Conservation (phyloP, 768 basidiomycete species). For the Leucocoprinus birnbaumii region DNA sequence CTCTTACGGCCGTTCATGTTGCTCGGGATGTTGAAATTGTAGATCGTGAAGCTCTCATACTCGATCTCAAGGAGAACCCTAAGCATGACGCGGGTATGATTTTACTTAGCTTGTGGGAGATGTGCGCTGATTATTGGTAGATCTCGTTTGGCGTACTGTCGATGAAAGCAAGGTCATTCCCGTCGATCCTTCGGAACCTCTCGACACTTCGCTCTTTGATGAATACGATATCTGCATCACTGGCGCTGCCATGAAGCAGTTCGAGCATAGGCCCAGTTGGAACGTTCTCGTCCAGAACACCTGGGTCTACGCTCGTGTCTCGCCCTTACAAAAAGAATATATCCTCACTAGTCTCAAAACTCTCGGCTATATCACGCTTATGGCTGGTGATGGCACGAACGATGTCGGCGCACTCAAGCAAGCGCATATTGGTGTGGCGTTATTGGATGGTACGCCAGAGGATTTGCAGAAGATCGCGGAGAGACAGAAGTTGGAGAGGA, state of each 20-base stretch:
- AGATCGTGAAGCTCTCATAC: slow-evolving; percentile 89
- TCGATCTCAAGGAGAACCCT: slow-evolving; percentile 86
- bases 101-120: not conserved
- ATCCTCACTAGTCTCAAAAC: slow-evolving; percentile 89
- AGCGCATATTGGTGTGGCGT: slow-evolving; percentile 94
- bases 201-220: slow-evolving; percentile 76
- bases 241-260: slow-evolving; percentile 90
- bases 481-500: slow-evolving; percentile 81
- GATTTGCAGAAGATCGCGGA: slow-evolving; percentile 94
- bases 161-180: slow-evolving; percentile 89
- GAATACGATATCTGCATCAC: slow-evolving; percentile 97
- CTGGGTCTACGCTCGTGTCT: slow-evolving; percentile 98
- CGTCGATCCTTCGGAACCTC: slow-evolving; percentile 73
- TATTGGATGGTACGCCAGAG: slow-evolving; percentile 87
- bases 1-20: slow-evolving; percentile 94
- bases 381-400: slow-evolving; percentile 99
- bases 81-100: slow-evolving; percentile 63
- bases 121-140: slow-evolving; percentile 30
- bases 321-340: slow-evolving; percentile 92
- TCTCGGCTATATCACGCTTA: slow-evolving; percentile 89
- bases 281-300: slow-evolving; percentile 86
- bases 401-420: slow-evolving; percentile 98
- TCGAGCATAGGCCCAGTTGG: slow-evolving; percentile 69
- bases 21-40: slow-evolving; percentile 96
- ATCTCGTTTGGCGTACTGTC: slow-evolving; percentile 91